These are phyloP conservation scores for Penicillium sp. DNA, from an alignment of 2,329 filamentous ascomycete genomes.

Conservation along the genomic window DNA sequence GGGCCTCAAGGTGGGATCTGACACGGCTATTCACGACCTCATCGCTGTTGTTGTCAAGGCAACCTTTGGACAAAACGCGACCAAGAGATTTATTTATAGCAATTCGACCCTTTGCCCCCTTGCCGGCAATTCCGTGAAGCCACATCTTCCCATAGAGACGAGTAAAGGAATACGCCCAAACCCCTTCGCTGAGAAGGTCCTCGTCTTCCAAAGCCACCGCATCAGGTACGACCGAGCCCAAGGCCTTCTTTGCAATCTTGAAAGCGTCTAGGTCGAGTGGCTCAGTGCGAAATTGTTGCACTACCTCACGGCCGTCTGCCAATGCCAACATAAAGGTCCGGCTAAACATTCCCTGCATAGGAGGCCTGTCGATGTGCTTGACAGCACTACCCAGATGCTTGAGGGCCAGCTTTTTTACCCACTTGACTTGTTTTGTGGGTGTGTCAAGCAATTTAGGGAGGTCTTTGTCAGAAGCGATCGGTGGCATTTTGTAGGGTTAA, in stretches of 20 bases:
- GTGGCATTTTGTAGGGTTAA: background rate
- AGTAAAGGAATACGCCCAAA: no score
- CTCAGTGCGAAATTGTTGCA: conserved; percentile 19
- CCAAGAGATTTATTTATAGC: no score
- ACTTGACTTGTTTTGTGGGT: conserved; percentile 21
- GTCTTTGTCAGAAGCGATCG: conserved; percentile 3
- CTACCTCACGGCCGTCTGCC: conserved; percentile 16
- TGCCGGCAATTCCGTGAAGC: no score
- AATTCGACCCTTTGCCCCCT: no score
- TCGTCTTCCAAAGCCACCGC: no score
- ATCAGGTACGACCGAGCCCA: no score
- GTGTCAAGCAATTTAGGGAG: conserved; percentile 23
- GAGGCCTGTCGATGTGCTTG: conserved; percentile 24
- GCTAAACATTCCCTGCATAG: conserved; percentile 28
- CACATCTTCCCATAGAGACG: no score
- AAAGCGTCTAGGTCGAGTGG: conserved; percentile 5
- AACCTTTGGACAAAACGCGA: no score
- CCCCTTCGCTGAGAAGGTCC: no score
- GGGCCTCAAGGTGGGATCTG: no score
- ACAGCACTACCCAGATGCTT: conserved; percentile 24
- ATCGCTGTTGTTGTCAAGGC: no score
- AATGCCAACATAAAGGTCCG: conserved; percentile 24
- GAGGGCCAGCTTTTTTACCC: conserved; percentile 24
- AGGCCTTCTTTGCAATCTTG: conserved; percentile 2
- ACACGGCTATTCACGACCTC: no score